These are phyloP conservation scores for Fraxinus ornus DNA, from an alignment of 305 asterid species.

Conservation along the genomic window DNA sequence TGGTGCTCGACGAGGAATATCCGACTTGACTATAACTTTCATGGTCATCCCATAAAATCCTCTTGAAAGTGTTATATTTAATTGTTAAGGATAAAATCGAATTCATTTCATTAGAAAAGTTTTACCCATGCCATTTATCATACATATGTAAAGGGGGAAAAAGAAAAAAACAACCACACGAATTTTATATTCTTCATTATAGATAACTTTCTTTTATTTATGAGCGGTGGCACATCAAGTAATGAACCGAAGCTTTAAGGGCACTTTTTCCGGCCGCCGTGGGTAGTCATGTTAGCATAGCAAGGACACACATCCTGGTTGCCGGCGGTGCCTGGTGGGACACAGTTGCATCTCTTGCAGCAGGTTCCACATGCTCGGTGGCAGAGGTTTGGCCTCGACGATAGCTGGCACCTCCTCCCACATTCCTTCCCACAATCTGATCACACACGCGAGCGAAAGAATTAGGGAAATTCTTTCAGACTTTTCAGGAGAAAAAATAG, in stretches of 20 bases:
- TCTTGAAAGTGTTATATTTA: too few species aligned
- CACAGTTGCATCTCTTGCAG: slow-evolving; percentile 72
- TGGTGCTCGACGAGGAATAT: background rate
- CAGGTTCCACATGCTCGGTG: slow-evolving; percentile 84
- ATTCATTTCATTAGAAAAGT: background rate
- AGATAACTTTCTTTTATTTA: background rate
- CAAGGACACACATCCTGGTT: slow-evolving; percentile 61
- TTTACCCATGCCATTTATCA: background rate
- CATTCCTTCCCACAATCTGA: slow-evolving; percentile 74
- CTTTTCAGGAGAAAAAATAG: background rate
- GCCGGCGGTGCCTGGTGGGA: slow-evolving; percentile 81
- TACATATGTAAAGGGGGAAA: background rate
- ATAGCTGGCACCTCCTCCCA: slow-evolving; percentile 52
- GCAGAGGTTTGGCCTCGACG: slow-evolving; percentile 67
- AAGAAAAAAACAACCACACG: background rate
- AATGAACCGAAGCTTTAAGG: slow-evolving; percentile 39
- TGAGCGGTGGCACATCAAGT: background rate
- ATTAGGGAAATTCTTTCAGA: background rate
- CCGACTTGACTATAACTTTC: too few species aligned
- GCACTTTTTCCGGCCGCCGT: slow-evolving; percentile 53
- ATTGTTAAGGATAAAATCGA: background rate
- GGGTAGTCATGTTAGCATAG: slow-evolving; percentile 69
- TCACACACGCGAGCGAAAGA: background rate
- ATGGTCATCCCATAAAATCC: too few species aligned
- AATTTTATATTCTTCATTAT: background rate